A percentile compares a stretch with the other conserved stretches of the same genome.
Evolutionary conservation across 495 filamentous ascomycete species (phyloP).

Genomic region (Hypoxylon rickii): DNA sequence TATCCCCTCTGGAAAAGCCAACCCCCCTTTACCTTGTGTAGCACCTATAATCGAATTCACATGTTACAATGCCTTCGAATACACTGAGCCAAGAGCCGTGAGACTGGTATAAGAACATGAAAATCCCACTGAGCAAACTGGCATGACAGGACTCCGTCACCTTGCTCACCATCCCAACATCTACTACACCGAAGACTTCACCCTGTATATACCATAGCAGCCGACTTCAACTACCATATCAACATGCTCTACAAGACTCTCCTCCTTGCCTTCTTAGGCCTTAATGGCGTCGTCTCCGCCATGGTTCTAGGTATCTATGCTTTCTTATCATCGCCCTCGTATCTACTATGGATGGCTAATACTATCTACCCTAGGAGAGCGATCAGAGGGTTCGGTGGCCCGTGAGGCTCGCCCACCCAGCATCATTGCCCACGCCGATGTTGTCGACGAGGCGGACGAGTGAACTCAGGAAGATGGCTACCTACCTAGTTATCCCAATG

Average conservation of each 20-base stretch:
- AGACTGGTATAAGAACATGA: constrained; percentile 9
- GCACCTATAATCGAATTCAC: neutral
- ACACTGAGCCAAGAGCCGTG: neutral
- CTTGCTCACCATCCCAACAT: neutral
- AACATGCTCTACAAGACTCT: constrained; percentile 18
- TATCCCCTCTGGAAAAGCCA: constrained; percentile 6
- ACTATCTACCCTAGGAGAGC: constrained; percentile 1
- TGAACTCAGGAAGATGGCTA: neutral
- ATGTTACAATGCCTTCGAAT: constrained; percentile 3
- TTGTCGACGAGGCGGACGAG: constrained; percentile 4
- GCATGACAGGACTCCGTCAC: neutral
- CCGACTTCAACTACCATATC: too few species aligned
- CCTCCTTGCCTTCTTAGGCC: constrained; percentile 11
- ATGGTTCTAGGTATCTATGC: constrained; percentile 15
- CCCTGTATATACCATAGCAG: too few species aligned
- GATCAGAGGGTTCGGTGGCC: neutral
- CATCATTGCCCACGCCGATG: constrained; percentile 7
- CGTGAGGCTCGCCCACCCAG: neutral
- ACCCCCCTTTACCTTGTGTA: neutral
- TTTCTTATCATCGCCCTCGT: neutral
- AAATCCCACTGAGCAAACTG: neutral
- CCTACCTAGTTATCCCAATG: neutral
- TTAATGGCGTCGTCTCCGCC: constrained; percentile 13
- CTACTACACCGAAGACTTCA: too few species aligned
- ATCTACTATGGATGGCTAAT: neutral